These are phyloP conservation scores for Cryptococcus sp. DNA, from an alignment of 1,284 basidiomycete species.

Conservation along the genomic window DNA sequence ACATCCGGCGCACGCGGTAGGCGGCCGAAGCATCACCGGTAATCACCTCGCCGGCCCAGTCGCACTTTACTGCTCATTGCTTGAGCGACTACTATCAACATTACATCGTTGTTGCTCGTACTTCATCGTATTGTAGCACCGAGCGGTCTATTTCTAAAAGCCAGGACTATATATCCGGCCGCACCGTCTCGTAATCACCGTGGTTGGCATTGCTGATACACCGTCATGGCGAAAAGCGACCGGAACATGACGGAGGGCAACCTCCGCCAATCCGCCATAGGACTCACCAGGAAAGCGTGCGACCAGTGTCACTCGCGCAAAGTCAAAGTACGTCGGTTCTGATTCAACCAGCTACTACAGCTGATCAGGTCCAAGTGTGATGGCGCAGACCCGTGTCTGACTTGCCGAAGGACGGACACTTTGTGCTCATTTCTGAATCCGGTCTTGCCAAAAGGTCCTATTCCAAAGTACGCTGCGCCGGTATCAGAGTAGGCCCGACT, in stretches of 20 bases:
- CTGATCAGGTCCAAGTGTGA: conserved; percentile 23
- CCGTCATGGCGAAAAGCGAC: too few relatives aligned
- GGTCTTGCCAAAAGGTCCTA: conserved; percentile 28
- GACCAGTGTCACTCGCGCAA: conserved; percentile 35
- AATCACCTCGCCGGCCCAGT: too few relatives aligned
- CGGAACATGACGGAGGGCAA: not conserved
- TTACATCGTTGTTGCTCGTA: not conserved
- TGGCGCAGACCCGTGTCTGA: conserved; percentile 23
- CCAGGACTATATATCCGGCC: too few relatives aligned
- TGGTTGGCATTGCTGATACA: too few relatives aligned
- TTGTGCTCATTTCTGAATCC: conserved; percentile 33
- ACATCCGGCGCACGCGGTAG: too few relatives aligned
- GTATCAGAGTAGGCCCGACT: not conserved
- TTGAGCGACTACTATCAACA: too few relatives aligned
- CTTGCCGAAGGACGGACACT: conserved; percentile 14
- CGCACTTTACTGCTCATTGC: too few relatives aligned
- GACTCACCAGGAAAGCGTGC: conserved; percentile 23
- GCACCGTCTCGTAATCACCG: too few relatives aligned
- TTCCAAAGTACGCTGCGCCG: conserved; percentile 21
- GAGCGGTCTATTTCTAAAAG: not conserved
- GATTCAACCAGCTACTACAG: not conserved
- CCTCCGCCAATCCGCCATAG: not conserved
- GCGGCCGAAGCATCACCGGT: too few relatives aligned
- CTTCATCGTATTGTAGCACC: not conserved
- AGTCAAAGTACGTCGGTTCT: conserved; percentile 26